Evolutionary conservation across 139 green algal species (phyloP).

Genomic region (Trebouxia sp.): DNA sequence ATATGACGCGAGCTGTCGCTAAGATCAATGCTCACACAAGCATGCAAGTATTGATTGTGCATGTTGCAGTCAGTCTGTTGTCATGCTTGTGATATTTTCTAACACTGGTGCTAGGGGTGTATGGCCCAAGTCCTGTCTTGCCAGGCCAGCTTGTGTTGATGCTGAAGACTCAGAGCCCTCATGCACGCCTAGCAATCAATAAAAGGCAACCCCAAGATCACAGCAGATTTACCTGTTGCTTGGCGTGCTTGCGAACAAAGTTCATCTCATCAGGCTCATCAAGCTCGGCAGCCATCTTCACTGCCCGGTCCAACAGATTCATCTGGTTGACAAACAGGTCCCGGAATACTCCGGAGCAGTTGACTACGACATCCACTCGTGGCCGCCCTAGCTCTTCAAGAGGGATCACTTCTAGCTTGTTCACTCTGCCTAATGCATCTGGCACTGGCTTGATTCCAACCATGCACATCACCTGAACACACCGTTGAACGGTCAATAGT

Average conservation of each 20-base stretch:
- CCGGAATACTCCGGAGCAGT: conserved; percentile 99
- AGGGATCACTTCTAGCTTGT: conserved; percentile 99
- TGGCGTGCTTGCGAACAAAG: conserved; percentile 99
- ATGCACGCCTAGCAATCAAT: too few relatives aligned
- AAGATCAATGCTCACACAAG: too few relatives aligned
- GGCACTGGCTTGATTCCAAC: conserved; percentile 91
- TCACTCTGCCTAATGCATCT: conserved; percentile 96
- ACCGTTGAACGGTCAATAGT: too few relatives aligned
- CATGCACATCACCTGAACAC: conserved; percentile 89
- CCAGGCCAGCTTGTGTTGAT: too few relatives aligned
- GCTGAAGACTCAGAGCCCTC: too few relatives aligned
- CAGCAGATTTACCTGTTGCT: conserved; percentile 61
- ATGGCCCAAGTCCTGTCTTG: too few relatives aligned
- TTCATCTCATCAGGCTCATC: conserved; percentile 99
- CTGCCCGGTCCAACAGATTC: conserved; percentile 94
- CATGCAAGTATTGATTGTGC: too few relatives aligned
- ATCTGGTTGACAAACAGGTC: conserved; percentile 99
- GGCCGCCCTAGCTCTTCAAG: conserved; percentile 96
- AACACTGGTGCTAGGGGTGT: too few relatives aligned
- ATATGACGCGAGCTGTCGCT: too few relatives aligned
- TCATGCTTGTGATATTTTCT: too few relatives aligned
- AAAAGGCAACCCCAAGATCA: too few relatives aligned
- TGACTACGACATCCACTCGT: conserved; percentile 98
- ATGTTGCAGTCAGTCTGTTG: too few relatives aligned
- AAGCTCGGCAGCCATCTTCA: conserved; percentile 98